phyloP scores from a whole-genome alignment of 2,329 filamentous ascomycete genomes.

The Clonostachys solani region DNA sequence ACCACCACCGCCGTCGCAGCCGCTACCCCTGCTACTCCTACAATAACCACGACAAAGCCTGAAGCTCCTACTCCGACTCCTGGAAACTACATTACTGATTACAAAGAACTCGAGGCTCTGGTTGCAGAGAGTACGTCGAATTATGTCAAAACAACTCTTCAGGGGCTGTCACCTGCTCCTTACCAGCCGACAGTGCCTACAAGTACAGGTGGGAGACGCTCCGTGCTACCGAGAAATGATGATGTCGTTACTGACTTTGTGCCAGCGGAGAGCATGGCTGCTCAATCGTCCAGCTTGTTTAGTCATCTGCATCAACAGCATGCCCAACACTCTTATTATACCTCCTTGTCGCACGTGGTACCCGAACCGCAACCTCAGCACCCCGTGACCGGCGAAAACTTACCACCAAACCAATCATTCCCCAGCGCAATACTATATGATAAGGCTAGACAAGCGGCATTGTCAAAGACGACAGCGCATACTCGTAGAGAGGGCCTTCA shows the following conservation, averaged over 20 bases:
- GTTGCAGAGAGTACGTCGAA: constrained; percentile 39
- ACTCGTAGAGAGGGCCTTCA: constrained; percentile 52
- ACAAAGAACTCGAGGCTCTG: constrained; percentile 35
- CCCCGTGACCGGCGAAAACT: constrained; percentile 23
- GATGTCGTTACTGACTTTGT: constrained; percentile 2
- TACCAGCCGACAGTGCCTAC: constrained; percentile 36
- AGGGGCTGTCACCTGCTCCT: constrained; percentile 34
- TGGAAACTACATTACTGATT: constrained; percentile 23
- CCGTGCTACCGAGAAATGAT: no score
- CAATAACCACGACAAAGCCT: constrained; percentile 9
- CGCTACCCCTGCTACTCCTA: constrained; percentile 10
- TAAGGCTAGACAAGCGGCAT: constrained; percentile 52
- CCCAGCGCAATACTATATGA: constrained; percentile 54
- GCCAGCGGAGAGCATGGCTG: constrained; percentile 22
- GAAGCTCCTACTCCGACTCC: constrained; percentile 9
- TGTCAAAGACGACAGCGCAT: constrained; percentile 51
- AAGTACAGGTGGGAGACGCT: constrained; percentile 25
- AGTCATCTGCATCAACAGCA: constrained; percentile 20
- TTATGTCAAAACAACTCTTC: constrained; percentile 37
- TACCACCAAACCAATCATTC: constrained; percentile 53
- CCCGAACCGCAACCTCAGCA: constrained; percentile 22
- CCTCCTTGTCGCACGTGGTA: constrained; percentile 23
- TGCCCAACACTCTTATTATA: constrained; percentile 27
- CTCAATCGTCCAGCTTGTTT: constrained; percentile 25
- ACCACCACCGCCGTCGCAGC: constrained; percentile 8